Conservation (phyloP, 441 rosid genomes). For the Capsella rubella region DNA sequence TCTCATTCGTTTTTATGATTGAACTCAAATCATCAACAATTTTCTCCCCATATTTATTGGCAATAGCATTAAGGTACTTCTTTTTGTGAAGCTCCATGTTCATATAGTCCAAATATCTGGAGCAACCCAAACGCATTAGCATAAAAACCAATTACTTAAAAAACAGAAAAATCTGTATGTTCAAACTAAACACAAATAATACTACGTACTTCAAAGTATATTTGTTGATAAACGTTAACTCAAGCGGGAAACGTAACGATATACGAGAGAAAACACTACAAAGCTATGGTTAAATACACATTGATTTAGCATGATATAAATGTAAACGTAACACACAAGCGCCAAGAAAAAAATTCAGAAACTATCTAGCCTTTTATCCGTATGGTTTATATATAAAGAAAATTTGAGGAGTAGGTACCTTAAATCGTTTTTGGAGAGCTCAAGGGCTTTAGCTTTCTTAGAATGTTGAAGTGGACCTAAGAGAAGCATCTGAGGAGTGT, state of each 20-base stretch:
- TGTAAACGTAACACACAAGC: not conserved
- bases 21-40: not conserved
- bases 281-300: not conserved
- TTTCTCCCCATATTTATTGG: not conserved
- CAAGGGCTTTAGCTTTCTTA: not conserved
- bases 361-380: not conserved
- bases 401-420: not conserved
- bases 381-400: not conserved
- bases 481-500: conserved; percentile 28
- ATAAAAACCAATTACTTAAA: not conserved
- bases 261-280: not conserved
- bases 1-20: conserved; percentile 15
- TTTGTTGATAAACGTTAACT: no score
- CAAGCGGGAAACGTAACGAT: no score
- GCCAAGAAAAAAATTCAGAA: not conserved
- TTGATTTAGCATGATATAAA: not conserved
- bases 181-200: no score
- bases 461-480: conserved; percentile 23
- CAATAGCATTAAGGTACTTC: not conserved
- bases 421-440: conserved; percentile 4
- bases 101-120: not conserved
- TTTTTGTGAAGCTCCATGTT: conserved; percentile 25
- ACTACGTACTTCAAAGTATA: no score
- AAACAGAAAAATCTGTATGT: not conserved
- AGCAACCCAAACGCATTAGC: not conserved